phyloP scores from a whole-genome alignment of 768 basidiomycete genomes.

The Pleurotus tuber-regium region DNA sequence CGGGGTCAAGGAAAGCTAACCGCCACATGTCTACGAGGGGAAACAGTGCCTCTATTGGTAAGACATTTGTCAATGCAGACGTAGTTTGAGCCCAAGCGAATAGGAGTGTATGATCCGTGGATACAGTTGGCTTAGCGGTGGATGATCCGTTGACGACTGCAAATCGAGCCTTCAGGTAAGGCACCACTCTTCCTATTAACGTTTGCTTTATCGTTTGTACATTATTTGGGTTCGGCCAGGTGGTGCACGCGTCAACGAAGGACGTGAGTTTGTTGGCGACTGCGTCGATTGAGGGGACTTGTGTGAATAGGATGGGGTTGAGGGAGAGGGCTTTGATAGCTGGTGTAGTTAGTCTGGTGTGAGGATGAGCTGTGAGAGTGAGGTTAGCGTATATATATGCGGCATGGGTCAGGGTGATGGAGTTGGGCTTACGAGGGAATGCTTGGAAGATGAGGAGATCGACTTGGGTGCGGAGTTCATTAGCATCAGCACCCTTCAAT shows the following conservation, averaged over 20 bases:
- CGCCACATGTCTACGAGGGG: conserved; percentile 85
- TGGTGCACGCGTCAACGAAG: conserved; percentile 51
- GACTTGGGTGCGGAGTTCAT: conserved; percentile 70
- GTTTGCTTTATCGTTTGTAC: conserved; percentile 45
- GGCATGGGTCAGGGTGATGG: not conserved
- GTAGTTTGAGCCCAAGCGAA: no score
- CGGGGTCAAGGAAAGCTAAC: conserved; percentile 65
- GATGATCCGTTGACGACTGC: conserved; percentile 39
- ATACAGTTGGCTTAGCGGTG: no score
- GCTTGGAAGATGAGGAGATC: conserved; percentile 73
- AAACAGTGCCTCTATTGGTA: conserved; percentile 63
- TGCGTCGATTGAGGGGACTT: conserved; percentile 66
- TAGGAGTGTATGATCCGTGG: no score
- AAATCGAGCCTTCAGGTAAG: conserved; percentile 66
- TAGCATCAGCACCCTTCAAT: conserved; percentile 66
- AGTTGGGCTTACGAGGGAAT: conserved; percentile 65
- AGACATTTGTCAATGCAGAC: conserved; percentile 34
- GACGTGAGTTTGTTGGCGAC: conserved; percentile 58
- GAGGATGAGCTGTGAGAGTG: conserved; percentile 66
- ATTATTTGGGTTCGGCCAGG: conserved; percentile 30
- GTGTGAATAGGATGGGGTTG: conserved; percentile 72
- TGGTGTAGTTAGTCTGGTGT: conserved; percentile 57
- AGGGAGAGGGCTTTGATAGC: conserved; percentile 61
- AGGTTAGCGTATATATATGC: not conserved
- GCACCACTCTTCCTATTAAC: conserved; percentile 47